A percentile compares a stretch with the other conserved stretches of the same genome.
phyloP scores from a whole-genome alignment of 352 stramenopile species.

The Globisporangium abappressorium region DNA sequence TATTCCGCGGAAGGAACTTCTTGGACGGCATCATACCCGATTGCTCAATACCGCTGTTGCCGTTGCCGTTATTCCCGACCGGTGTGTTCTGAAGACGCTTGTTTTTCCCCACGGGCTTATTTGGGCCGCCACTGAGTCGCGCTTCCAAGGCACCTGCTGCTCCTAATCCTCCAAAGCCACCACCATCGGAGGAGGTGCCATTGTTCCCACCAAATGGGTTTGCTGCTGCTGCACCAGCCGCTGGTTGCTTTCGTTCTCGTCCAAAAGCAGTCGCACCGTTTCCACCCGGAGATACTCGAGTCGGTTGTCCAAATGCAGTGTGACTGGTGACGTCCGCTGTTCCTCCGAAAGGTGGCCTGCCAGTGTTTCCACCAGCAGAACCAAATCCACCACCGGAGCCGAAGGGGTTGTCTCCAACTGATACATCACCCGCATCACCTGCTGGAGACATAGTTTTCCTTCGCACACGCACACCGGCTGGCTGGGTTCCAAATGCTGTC shows the following conservation, averaged over 20 bases:
- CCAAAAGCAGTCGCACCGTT: constrained; percentile 5
- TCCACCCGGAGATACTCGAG: constrained; percentile 3
- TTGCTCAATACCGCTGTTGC: neutral
- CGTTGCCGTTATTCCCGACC: neutral
- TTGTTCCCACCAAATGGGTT: constrained; percentile 14
- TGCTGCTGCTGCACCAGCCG: neutral
- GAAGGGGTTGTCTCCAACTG: constrained; percentile 28
- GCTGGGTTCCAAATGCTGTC: constrained; percentile 32
- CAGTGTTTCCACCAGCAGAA: constrained; percentile 3
- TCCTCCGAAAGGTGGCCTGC: neutral
- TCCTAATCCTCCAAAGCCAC: constrained; percentile 13
- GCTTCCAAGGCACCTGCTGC: constrained; percentile 22
- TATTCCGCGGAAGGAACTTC: constrained; percentile 9
- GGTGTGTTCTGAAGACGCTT: constrained; percentile 17
- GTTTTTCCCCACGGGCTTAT: constrained; percentile 23
- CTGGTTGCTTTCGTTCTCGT: constrained; percentile 1
- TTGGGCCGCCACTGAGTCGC: constrained; percentile 25
- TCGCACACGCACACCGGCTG: constrained; percentile 16
- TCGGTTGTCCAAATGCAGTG: constrained; percentile 19
- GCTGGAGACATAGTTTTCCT: constrained; percentile 27
- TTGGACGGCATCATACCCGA: constrained; percentile 12
- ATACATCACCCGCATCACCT: neutral
- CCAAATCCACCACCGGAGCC: constrained; percentile 22
- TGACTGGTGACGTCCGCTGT: constrained; percentile 14
- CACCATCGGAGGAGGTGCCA: constrained; percentile 8